Base-by-base conservation (phyloP, 352 stramenopile genomes). In the Globisporangium lucens region DNA sequence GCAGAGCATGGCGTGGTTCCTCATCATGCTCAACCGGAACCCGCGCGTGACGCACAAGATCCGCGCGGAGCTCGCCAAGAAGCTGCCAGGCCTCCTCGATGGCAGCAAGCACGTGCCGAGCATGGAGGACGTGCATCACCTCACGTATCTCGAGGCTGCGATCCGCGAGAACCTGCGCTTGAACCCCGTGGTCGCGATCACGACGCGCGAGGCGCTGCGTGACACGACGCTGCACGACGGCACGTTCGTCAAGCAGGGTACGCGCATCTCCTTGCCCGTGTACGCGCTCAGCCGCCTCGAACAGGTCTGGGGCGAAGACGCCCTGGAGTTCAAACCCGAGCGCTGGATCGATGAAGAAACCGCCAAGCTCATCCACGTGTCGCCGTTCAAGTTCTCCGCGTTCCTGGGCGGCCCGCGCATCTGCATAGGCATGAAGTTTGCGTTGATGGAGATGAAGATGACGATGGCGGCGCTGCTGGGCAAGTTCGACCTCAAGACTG, bases 1-100 rank as follows among this genome's bases (percentile, higher is more conserved):
- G 1, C 75, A 87, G 58, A 87, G 74, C 9, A 75, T 97, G 55
- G 69, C 74, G 4, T 97, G 89, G 89, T 82, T 90, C 43, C 58
- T 96, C 29, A 78, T 93, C 47, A 83, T 93, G 72, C 71, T 97
- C 57, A 86, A 80, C 36, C 75, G 77, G 12, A 46, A 46, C 38
- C 13, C 38, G 38, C 13, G 13, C 12, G 13, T 20, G 38, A 12
- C 4, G 38, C 38, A 20, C 38, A 46, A 13, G 13, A 46, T 46
- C 38, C 38, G 38, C 38, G 15, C 38, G 15, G 38, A 46, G 12
- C 12, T 46, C 12, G 12, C 38, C 12, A 12, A 46, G 38, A 46
- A 46, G 38, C 10, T 46, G 38, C 38, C 38, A 20, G 17, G 38
- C 38, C 38, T 46, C 38, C 38, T 46, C 12, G 4, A 46, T 4